phyloP scores from a whole-genome alignment of 257 asterid species.

The Solanum commersonii region DNA sequence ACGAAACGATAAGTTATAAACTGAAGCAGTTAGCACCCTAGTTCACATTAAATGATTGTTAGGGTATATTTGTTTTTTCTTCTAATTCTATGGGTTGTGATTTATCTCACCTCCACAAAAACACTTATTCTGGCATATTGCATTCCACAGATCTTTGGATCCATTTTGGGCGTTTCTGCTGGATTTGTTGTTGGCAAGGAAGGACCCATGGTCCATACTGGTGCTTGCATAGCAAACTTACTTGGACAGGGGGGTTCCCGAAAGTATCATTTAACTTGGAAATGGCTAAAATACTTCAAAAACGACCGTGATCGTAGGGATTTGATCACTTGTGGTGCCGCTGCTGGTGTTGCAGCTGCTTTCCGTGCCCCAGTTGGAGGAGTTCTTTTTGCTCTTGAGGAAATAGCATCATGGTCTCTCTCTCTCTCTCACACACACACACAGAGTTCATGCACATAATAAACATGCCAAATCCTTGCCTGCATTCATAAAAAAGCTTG shows the following conservation, averaged over 20 bases:
- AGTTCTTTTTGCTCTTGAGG: conserved; percentile 97
- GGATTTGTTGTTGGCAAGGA: conserved; percentile 99
- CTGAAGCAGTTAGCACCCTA: not conserved
- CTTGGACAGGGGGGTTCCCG: conserved; percentile 99
- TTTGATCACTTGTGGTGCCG: conserved; percentile 97
- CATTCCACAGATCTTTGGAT: conserved; percentile 72
- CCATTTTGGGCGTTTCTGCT: conserved; percentile 94
- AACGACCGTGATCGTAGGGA: conserved; percentile 95
- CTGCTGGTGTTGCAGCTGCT: conserved; percentile 99
- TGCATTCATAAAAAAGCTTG: not conserved
- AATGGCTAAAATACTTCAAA: conserved; percentile 84
- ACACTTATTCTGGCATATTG: not conserved
- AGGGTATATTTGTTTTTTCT: not conserved
- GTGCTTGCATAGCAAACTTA: conserved; percentile 93
- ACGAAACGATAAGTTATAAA: not conserved
- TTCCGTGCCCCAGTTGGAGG: conserved; percentile 99
- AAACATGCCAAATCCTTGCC: not conserved
- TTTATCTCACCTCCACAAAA: not conserved
- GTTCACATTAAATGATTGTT: not conserved
- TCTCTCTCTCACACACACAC: not conserved
- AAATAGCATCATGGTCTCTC: conserved; percentile 90
- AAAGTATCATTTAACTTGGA: conserved; percentile 89
- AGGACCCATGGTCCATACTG: conserved; percentile 99
- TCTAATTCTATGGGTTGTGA: not conserved
- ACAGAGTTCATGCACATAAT: not conserved